Conservation (phyloP, 306 rosid genomes). For the Phaseolus lunatus region DNA sequence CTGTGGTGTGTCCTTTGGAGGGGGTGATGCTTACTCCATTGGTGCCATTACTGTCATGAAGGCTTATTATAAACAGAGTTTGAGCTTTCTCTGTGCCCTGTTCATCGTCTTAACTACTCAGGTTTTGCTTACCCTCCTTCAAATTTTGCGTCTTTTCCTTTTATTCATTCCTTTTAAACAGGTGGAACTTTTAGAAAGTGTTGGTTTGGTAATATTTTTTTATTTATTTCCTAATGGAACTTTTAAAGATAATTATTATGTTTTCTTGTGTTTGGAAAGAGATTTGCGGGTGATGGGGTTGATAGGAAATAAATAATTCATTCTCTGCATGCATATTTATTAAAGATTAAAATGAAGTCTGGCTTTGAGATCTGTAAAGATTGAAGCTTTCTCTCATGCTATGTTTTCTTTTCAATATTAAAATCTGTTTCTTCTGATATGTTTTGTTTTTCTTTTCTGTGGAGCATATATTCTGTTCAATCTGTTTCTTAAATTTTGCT, state of each 20-base stretch:
- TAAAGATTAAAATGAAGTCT: background rate
- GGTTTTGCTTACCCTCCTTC: constrained; percentile 44
- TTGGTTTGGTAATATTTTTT: background rate
- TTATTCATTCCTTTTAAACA: background rate
- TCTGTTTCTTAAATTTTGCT: constrained; percentile 26
- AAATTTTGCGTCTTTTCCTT: background rate
- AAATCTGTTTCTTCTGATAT: constrained; percentile 30
- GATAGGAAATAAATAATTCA: background rate
- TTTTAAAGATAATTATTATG: background rate
- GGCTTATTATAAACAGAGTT: constrained; percentile 77
- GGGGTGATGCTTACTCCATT: constrained; percentile 96
- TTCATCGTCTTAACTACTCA: constrained; percentile 86
- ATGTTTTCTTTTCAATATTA: constrained; percentile 1
- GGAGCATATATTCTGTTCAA: constrained; percentile 36
- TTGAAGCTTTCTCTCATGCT: constrained; percentile 10
- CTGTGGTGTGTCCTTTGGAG: constrained; percentile 86
- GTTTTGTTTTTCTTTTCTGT: background rate
- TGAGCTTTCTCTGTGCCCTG: constrained; percentile 73
- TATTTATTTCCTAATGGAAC: background rate
- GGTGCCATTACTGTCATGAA: constrained; percentile 98
- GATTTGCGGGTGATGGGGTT: background rate
- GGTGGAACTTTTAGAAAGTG: constrained; percentile 15
- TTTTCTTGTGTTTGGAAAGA: background rate
- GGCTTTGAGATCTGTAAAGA: constrained; percentile 42
- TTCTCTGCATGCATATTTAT: background rate